Evolutionary conservation across 202 grass and related monocot genomes (phyloP).

Genomic region (Eragrostis tef): DNA sequence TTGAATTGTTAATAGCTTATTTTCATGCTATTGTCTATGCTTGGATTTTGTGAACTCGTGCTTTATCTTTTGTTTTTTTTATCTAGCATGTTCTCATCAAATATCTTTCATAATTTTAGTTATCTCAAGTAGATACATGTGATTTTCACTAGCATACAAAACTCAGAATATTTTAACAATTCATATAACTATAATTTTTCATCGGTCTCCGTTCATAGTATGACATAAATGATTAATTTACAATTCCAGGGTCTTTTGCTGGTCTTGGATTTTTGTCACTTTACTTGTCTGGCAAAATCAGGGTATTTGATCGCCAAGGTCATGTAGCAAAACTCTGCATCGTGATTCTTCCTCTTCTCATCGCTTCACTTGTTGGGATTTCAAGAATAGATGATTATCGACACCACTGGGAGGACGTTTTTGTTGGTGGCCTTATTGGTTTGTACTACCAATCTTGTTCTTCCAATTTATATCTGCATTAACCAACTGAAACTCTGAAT

Average conservation of each 20-base stretch:
- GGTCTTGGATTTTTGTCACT: conserved; percentile 77
- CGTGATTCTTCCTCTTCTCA: conserved; percentile 72
- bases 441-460: background rate
- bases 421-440: conserved; percentile 74
- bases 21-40: background rate
- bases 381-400: conserved; percentile 82
- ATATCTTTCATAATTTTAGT: background rate
- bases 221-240: conserved; percentile 24
- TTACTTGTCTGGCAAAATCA: conserved; percentile 79
- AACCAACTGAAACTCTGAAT: conserved; percentile 1
- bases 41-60: conserved; percentile 18
- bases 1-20: background rate
- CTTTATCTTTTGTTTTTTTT: too few relatives aligned
- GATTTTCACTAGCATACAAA: conserved; percentile 13
- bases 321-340: conserved; percentile 85
- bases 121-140: conserved; percentile 4
- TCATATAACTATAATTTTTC: background rate
- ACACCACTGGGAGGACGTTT: conserved; percentile 87
- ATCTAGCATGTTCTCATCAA: background rate
- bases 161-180: background rate
- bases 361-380: conserved; percentile 70
- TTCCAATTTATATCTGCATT: background rate
- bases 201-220: background rate
- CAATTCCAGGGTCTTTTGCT: conserved; percentile 70
- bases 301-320: conserved; percentile 62